Evolutionary conservation across 2,329 filamentous ascomycete species (phyloP).

Genomic region (Sclerotinia subarctica): DNA sequence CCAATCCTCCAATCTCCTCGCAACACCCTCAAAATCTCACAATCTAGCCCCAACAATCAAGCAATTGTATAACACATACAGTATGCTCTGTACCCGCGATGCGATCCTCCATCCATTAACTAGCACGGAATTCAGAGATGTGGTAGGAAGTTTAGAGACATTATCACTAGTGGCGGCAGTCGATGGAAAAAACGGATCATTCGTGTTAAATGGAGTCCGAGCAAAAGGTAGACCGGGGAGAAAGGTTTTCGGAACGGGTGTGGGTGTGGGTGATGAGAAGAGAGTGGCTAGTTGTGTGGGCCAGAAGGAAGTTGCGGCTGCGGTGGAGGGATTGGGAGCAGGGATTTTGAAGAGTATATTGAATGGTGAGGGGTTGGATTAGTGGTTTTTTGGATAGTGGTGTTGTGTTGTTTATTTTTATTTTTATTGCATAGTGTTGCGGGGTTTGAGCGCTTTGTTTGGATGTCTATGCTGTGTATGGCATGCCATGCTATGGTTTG

Average conservation of each 20-base stretch:
- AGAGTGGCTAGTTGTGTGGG: conserved; percentile 74
- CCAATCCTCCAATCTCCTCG: conserved; percentile 44
- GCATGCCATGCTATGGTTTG: background rate
- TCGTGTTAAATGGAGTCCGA: conserved; percentile 51
- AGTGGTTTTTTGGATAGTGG: background rate
- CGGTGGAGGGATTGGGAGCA: conserved; percentile 61
- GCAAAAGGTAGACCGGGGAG: conserved; percentile 70
- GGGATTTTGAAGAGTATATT: conserved; percentile 62
- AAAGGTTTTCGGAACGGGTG: conserved; percentile 46
- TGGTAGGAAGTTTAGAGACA: conserved; percentile 84
- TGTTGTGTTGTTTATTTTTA: background rate
- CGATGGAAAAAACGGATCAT: conserved; percentile 67
- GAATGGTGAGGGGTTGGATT: conserved; percentile 44
- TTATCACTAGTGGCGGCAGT: conserved; percentile 71
- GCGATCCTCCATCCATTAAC: conserved; percentile 87
- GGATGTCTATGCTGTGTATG: background rate
- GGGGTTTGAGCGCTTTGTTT: background rate
- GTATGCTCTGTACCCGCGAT: conserved; percentile 76
- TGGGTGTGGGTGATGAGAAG: conserved; percentile 65
- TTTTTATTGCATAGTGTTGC: conserved; percentile 3
- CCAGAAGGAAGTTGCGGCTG: conserved; percentile 73
- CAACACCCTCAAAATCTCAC: conserved; percentile 60
- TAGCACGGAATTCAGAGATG: conserved; percentile 89
- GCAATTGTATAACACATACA: conserved; percentile 80
- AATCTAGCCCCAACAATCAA: conserved; percentile 76